Percentiles rank a stretch among this genome's conserved stretches.
Evolutionary conservation across 2,329 filamentous ascomycete species (phyloP).

Genomic region (Aspergillus ibericus): DNA sequence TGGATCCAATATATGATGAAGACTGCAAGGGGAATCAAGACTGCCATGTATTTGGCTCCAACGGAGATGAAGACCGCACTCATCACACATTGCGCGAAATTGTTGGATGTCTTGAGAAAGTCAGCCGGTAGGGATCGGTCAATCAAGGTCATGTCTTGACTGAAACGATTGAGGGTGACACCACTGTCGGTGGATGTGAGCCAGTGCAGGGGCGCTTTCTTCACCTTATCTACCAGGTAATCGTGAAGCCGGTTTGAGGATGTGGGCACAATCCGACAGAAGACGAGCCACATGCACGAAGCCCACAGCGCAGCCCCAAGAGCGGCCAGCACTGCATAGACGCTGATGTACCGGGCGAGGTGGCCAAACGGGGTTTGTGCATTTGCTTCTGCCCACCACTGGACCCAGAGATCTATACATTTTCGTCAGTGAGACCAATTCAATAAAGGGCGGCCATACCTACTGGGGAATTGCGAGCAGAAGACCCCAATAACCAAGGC

Average conservation of each 20-base stretch:
- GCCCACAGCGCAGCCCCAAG: neutral
- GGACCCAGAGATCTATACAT: neutral
- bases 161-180: neutral
- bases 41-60: neutral
- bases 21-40: neutral
- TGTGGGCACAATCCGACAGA: neutral
- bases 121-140: neutral
- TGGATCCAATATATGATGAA: neutral
- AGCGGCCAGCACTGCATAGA: neutral
- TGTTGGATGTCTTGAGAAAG: neutral
- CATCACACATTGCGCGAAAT: neutral
- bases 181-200: neutral
- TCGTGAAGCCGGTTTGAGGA: constrained; percentile 13
- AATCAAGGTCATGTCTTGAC: constrained; percentile 4
- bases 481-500: neutral
- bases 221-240: constrained; percentile 40
- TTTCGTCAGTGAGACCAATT: neutral
- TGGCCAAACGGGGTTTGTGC: neutral
- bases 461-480: neutral
- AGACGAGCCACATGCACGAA: constrained; percentile 1
- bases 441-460: neutral
- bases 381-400: constrained; percentile 2
- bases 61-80: neutral
- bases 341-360: neutral
- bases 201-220: constrained; percentile 42